These are phyloP conservation scores for Trichoderma cornu-damae DNA, from an alignment of 2,329 filamentous ascomycete genomes.

Conservation along the genomic window DNA sequence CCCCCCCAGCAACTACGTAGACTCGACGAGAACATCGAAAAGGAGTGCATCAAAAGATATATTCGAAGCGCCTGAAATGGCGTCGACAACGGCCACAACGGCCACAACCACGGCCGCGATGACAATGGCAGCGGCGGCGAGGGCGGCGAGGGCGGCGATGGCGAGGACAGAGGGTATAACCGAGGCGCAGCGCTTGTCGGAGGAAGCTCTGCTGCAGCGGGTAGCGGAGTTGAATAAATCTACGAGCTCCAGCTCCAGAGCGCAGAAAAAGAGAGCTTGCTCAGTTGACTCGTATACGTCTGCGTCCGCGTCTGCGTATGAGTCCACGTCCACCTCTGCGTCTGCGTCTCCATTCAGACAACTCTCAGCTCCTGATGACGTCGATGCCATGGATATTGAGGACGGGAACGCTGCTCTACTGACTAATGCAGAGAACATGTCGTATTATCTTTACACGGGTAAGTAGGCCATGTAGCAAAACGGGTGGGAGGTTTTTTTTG, in stretches of 20 bases:
- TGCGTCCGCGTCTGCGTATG: neutral
- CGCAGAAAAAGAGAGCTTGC: neutral
- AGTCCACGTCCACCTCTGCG: neutral
- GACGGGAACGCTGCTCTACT: neutral
- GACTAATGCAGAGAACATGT: neutral
- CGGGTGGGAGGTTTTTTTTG: no score
- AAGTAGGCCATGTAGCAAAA: neutral
- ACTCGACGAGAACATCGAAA: neutral
- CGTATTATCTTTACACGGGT: conserved; percentile 12
- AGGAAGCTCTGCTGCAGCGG: conserved; percentile 21
- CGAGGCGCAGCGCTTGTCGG: conserved; percentile 22
- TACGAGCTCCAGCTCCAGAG: neutral
- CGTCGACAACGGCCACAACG: no score
- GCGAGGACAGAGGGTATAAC: neutral
- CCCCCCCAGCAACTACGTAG: neutral
- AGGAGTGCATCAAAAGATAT: neutral
- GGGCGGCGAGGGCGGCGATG: no score
- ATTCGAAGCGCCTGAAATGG: no score
- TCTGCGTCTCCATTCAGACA: neutral
- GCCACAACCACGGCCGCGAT: no score
- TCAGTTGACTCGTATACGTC: neutral
- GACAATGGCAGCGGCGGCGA: no score
- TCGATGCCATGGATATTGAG: neutral
- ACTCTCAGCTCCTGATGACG: neutral
- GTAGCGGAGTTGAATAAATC: neutral